These are phyloP conservation scores for Dioscorea dumetorum DNA, from an alignment of 106 monocot species.

Conservation along the genomic window DNA sequence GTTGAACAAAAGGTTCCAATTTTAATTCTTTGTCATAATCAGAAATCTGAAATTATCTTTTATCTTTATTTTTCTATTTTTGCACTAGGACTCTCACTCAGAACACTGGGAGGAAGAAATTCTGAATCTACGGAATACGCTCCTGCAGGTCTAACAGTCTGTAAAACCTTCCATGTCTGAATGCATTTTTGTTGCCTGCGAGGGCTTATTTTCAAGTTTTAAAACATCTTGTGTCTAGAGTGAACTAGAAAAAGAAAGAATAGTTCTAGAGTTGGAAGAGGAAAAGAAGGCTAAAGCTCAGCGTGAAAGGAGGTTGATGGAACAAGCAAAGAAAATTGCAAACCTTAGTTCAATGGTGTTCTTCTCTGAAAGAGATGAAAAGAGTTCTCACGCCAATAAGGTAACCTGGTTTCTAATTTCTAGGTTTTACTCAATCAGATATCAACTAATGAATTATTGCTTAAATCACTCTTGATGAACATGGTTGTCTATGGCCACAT, in stretches of 20 bases:
- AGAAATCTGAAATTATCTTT: background rate
- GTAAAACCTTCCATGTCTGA: no score
- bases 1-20: constrained; percentile 2
- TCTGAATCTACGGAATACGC: constrained; percentile 73
- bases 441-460: background rate
- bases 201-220: background rate
- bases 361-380: constrained; percentile 62
- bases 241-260: constrained; percentile 96
- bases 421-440: background rate
- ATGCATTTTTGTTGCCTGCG: constrained; percentile 4
- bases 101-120: constrained; percentile 94
- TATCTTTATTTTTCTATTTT: constrained; percentile 3
- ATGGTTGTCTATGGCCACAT: no score
- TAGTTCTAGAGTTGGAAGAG: constrained; percentile 88
- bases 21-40: background rate
- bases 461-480: constrained; percentile 2
- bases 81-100: constrained; percentile 69
- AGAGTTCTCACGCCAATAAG: constrained; percentile 27
- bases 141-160: constrained; percentile 54
- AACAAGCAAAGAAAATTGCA: constrained; percentile 85
- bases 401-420: constrained; percentile 13
- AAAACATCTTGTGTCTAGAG: constrained; percentile 39
- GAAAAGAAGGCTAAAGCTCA: constrained; percentile 94
- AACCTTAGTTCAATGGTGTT: constrained; percentile 92
- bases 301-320: constrained; percentile 65